Conservation (phyloP, 495 filamentous ascomycete genomes). For the Mytilinidion resinicola region DNA sequence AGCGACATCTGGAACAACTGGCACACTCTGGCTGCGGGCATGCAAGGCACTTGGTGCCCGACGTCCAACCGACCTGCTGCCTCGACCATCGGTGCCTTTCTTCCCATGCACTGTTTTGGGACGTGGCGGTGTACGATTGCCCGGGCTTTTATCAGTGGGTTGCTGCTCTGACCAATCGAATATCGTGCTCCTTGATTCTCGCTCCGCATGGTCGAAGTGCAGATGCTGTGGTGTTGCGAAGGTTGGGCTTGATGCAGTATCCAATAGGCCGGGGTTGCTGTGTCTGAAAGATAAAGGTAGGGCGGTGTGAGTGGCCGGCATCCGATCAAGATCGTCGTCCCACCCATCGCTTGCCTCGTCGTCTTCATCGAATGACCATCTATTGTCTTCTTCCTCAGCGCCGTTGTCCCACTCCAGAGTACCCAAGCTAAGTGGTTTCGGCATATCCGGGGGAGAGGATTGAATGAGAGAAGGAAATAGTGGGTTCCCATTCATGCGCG, state of each 20-base stretch:
- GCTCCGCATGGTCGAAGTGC: conserved; percentile 19
- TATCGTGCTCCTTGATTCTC: conserved; percentile 50
- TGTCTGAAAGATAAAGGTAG: conserved; percentile 23
- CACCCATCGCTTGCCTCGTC: conserved; percentile 17
- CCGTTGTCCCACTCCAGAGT: conserved; percentile 25
- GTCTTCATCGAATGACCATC: conserved; percentile 32
- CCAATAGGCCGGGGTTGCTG: conserved; percentile 20
- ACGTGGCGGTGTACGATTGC: conserved; percentile 53
- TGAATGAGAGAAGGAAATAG: conserved; percentile 21
- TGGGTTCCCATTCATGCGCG: conserved; percentile 11
- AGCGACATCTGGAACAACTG: conserved; percentile 62
- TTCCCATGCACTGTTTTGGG: conserved; percentile 91
- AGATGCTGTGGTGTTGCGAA: conserved; percentile 12
- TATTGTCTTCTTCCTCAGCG: conserved; percentile 26
- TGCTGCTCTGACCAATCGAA: conserved; percentile 85
- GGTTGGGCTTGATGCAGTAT: conserved; percentile 18
- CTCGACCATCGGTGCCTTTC: conserved; percentile 64
- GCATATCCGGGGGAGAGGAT: conserved; percentile 25
- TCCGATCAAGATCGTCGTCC: conserved; percentile 8
- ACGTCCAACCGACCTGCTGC: conserved; percentile 66
- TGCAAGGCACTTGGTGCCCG: conserved; percentile 72
- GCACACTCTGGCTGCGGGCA: conserved; percentile 93
- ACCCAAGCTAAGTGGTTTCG: conserved; percentile 24
- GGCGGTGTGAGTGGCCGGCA: conserved; percentile 16
- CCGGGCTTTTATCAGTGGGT: conserved; percentile 45